phyloP scores from a whole-genome alignment of 805 yeast species.

The Starmerella stigmatis region DNA sequence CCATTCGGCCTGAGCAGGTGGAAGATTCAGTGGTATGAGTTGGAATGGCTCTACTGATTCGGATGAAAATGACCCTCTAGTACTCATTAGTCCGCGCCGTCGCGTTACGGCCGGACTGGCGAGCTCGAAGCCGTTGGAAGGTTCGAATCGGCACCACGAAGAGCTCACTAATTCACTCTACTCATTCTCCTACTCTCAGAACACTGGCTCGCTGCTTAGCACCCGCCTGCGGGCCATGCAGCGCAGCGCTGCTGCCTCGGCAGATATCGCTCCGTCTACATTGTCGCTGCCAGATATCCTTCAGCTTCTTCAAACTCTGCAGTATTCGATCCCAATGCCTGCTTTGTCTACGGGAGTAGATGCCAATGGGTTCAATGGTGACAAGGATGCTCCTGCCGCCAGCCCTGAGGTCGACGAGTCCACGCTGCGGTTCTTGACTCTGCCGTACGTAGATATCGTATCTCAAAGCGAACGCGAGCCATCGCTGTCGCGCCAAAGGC shows the following conservation, averaged over 20 bases:
- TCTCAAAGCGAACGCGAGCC: not conserved
- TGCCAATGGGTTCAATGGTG: not conserved
- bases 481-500: not conserved
- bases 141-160: not conserved
- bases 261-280: not conserved
- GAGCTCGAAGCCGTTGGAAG: not conserved
- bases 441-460: conserved; percentile 6
- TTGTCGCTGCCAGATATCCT: not conserved
- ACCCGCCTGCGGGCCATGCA: conserved; percentile 23
- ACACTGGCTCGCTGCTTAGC: conserved; percentile 16
- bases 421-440: conserved; percentile 10
- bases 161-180: conserved; percentile 12
- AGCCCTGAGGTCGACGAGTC: conserved; percentile 6
- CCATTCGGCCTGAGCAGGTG: not conserved
- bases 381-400: not conserved
- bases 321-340: not conserved
- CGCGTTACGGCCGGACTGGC: not conserved
- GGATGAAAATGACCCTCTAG: not conserved
- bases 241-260: conserved; percentile 9
- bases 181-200: conserved; percentile 23
- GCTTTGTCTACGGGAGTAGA: not conserved
- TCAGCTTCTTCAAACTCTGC: not conserved
- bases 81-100: conserved; percentile 2
- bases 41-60: not conserved
- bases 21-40: conserved; percentile 1